Percentiles rank a stretch among this genome's conserved stretches.
These are phyloP conservation scores for Lolium multiflorum DNA, from an alignment of 176 grass and related monocot species.

Conservation along the genomic window DNA sequence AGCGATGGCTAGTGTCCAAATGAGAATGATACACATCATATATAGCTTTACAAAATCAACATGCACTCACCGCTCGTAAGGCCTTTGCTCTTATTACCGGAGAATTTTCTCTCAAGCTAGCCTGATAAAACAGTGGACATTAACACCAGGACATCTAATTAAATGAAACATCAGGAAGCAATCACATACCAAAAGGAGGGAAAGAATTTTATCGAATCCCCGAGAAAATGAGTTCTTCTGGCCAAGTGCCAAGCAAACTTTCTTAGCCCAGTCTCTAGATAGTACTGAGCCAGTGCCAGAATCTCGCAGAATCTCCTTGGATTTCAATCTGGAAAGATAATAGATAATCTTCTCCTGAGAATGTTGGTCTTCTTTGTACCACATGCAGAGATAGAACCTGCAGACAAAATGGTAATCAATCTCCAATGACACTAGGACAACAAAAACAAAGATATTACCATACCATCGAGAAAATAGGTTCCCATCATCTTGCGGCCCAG, in stretches of 20 bases:
- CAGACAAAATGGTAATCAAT: constrained; percentile 34
- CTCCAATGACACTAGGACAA: constrained; percentile 27
- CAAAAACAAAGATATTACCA: constrained; percentile 40
- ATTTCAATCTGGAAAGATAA: constrained; percentile 93
- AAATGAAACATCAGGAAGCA: constrained; percentile 41
- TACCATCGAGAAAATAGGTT: constrained; percentile 96
- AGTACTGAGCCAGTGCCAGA: constrained; percentile 68
- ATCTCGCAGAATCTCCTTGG: constrained; percentile 90
- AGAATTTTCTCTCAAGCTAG: constrained; percentile 98
- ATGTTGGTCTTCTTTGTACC: constrained; percentile 91
- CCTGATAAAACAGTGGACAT: constrained; percentile 68
- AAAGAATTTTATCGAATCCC: constrained; percentile 97
- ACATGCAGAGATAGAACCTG: constrained; percentile 98
- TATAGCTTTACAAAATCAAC: constrained; percentile 37
- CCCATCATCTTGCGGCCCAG: constrained; percentile 78
- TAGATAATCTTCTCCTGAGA: constrained; percentile 85
- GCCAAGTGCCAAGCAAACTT: constrained; percentile 88
- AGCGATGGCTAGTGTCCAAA: constrained; percentile 7
- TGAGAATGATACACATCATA: constrained; percentile 43
- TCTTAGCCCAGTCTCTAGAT: constrained; percentile 91
- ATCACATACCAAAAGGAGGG: constrained; percentile 87
- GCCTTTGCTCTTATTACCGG: constrained; percentile 98
- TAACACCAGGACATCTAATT: constrained; percentile 32
- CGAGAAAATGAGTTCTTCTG: constrained; percentile 94
- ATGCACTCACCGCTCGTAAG: constrained; percentile 84